phyloP scores from a whole-genome alignment of 441 rosid species.

The Macaranga tanarius region DNA sequence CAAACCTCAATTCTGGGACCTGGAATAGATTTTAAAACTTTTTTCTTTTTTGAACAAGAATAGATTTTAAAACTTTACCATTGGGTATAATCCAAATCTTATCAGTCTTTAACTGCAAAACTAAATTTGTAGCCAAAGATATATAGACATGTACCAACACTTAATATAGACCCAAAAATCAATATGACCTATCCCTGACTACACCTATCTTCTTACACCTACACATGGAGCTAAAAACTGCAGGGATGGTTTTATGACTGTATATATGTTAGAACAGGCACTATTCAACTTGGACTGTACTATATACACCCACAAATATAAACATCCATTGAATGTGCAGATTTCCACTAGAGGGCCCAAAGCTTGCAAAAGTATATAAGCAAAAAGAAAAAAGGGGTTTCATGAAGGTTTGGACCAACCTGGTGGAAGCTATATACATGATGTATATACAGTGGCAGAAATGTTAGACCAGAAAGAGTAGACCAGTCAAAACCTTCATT shows the following conservation, averaged over 20 bases:
- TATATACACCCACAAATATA: background rate
- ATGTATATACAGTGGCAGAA: conserved; percentile 7
- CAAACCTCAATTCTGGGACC: no score
- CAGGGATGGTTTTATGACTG: background rate
- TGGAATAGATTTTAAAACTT: no score
- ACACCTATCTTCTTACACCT: background rate
- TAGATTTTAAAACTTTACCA: no score
- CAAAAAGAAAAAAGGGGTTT: background rate
- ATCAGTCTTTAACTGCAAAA: no score
- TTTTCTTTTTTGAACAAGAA: no score
- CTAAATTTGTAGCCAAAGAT: no score
- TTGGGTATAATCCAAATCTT: no score
- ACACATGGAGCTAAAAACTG: background rate
- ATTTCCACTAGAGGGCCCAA: conserved; percentile 7
- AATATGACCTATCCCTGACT: background rate
- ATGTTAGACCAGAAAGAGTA: conserved; percentile 27
- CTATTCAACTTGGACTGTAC: background rate
- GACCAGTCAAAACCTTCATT: conserved; percentile 31
- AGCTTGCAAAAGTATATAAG: background rate
- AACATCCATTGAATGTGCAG: background rate
- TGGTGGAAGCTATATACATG: background rate
- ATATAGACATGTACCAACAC: no score
- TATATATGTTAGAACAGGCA: background rate
- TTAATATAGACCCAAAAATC: no score
- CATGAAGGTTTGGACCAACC: conserved; percentile 18